These are phyloP conservation scores for Tribonema minus DNA, from an alignment of 108 stramenopile species.

Conservation along the genomic window DNA sequence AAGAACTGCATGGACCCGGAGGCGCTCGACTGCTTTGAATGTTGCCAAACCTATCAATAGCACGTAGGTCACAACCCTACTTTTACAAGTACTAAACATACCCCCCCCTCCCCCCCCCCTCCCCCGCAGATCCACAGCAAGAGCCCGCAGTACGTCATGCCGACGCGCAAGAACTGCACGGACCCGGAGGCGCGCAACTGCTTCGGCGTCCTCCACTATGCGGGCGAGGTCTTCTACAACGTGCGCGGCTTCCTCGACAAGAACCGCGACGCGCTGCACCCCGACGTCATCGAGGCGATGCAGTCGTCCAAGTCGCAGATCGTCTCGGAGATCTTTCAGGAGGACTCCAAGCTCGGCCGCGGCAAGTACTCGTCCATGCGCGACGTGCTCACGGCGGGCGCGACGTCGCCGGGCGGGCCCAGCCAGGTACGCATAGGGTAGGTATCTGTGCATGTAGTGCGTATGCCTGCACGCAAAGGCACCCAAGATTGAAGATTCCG, in stretches of 20 bases:
- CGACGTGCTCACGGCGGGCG: too few species aligned
- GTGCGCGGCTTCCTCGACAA: slow-evolving; percentile 41
- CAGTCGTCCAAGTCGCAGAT: slow-evolving; percentile 32
- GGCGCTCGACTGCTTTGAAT: slow-evolving; percentile 68
- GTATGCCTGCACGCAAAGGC: too few species aligned
- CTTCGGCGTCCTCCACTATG: slow-evolving; percentile 91
- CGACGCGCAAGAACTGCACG: slow-evolving; percentile 40
- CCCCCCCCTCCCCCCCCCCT: too few species aligned
- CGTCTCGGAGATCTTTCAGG: slow-evolving; percentile 40
- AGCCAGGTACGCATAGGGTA: too few species aligned
- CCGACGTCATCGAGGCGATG: slow-evolving; percentile 56
- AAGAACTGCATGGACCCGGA: slow-evolving; percentile 44
- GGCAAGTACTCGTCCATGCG: too few species aligned
- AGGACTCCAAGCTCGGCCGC: not conserved
- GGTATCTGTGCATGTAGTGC: too few species aligned
- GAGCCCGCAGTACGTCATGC: slow-evolving; percentile 44
- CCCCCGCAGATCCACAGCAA: slow-evolving; percentile 10
- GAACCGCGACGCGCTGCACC: slow-evolving; percentile 53
- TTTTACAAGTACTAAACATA: too few species aligned
- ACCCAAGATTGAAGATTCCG: too few species aligned
- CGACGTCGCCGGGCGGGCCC: too few species aligned
- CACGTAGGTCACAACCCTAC: too few species aligned
- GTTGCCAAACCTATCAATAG: too few species aligned
- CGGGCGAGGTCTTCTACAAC: slow-evolving; percentile 48
- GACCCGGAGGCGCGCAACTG: slow-evolving; percentile 42